phyloP scores from a whole-genome alignment of 2,329 filamentous ascomycete species.

The Cercospora sojina region DNA sequence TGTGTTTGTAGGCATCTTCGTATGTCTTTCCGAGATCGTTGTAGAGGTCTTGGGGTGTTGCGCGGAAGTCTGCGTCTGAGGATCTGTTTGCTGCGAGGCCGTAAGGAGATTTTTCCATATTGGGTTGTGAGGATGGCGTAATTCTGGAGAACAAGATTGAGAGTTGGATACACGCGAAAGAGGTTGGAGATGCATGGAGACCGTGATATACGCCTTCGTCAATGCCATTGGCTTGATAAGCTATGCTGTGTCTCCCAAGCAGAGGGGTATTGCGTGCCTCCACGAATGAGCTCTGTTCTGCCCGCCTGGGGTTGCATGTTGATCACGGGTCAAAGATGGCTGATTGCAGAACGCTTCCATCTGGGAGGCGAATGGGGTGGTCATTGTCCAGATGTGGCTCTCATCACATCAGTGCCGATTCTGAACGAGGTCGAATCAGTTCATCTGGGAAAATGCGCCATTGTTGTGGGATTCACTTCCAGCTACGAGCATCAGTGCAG shows the following conservation, averaged over 20 bases:
- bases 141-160: not conserved
- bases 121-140: not conserved
- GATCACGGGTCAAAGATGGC: not conserved
- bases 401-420: not conserved
- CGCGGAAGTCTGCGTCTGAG: not conserved
- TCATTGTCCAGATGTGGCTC: not conserved
- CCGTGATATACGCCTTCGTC: not conserved
- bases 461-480: not conserved
- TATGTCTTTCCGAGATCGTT: conserved; percentile 13
- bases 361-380: not conserved
- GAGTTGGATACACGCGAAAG: not conserved
- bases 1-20: conserved; percentile 10
- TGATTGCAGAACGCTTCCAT: not conserved
- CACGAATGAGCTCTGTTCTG: not conserved
- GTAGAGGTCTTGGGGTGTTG: conserved; percentile 12
- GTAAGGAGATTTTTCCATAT: not conserved
- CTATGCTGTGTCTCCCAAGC: not conserved
- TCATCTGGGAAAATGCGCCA: not conserved
- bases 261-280: not conserved
- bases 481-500: not conserved
- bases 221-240: not conserved
- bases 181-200: not conserved
- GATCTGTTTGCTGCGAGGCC: not conserved
- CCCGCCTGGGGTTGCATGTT: not conserved
- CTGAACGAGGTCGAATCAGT: not conserved